Evolutionary conservation across 345 rosid genomes (phyloP).

Genomic region (Camelina sativa): DNA sequence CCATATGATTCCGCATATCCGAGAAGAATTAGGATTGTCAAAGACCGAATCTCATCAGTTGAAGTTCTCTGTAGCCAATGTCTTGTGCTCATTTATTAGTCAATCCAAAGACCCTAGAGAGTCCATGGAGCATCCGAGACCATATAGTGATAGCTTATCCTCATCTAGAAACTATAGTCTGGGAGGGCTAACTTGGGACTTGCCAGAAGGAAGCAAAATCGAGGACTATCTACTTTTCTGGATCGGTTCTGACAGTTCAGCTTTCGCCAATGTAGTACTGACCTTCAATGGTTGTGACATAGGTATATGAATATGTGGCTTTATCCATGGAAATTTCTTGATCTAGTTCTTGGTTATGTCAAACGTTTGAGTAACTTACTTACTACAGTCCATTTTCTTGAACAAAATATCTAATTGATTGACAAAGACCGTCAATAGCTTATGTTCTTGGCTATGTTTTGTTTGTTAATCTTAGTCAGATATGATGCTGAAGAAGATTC

Average conservation of each 20-base stretch:
- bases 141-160: slow-evolving; percentile 38
- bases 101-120: slow-evolving; percentile 52
- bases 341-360: slow-evolving; percentile 11
- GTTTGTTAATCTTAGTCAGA: slow-evolving; percentile 68
- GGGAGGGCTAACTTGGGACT: slow-evolving; percentile 85
- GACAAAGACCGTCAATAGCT: neutral
- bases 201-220: slow-evolving; percentile 63
- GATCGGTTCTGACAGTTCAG: slow-evolving; percentile 80
- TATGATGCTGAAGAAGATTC: slow-evolving; percentile 73
- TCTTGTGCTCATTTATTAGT: slow-evolving; percentile 53
- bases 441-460: slow-evolving; percentile 29
- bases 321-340: slow-evolving; percentile 13
- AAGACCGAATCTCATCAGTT: slow-evolving; percentile 33
- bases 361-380: neutral
- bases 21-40: slow-evolving; percentile 47
- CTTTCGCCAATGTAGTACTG: slow-evolving; percentile 79
- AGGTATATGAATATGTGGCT: slow-evolving; percentile 50
- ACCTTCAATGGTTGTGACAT: slow-evolving; percentile 84
- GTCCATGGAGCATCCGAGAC: slow-evolving; percentile 44
- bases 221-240: slow-evolving; percentile 76
- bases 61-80: slow-evolving; percentile 60
- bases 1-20: slow-evolving; percentile 56
- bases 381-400: neutral
- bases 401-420: neutral
- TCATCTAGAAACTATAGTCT: slow-evolving; percentile 45